Percentiles rank a stretch among this genome's conserved stretches.
Conservation (phyloP, 148 eudicot genomes). For the Talinum fruticosum region DNA sequence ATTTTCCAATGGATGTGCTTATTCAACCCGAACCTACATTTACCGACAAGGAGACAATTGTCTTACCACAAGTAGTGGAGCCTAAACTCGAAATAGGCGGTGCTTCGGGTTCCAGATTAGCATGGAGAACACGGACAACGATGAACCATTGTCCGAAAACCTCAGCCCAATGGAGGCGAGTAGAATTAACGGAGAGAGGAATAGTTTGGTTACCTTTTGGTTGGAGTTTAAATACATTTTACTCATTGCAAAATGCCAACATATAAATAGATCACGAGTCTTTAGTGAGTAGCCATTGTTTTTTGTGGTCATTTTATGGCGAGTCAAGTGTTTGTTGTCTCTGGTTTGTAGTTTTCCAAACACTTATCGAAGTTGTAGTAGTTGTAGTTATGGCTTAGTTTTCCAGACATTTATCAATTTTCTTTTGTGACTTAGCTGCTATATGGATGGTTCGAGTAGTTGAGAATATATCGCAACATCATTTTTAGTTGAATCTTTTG, state of each 20-base stretch:
- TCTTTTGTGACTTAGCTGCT: too few species aligned
- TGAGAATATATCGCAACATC: too few species aligned
- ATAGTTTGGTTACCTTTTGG: neutral
- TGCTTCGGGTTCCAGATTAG: neutral
- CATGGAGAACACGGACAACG: constrained; percentile 1
- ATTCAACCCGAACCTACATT: neutral
- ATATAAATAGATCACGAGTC: neutral
- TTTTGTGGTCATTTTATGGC: neutral
- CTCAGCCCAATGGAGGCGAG: neutral
- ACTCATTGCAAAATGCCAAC: neutral
- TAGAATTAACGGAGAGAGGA: neutral
- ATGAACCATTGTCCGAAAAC: neutral
- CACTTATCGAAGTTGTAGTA: neutral
- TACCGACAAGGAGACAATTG: neutral
- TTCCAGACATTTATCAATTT: too few species aligned
- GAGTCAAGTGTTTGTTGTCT: neutral
- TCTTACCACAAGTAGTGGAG: neutral
- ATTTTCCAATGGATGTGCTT: neutral
- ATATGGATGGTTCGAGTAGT: too few species aligned
- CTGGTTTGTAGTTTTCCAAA: neutral
- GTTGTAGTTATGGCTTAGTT: neutral
- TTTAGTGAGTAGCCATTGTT: neutral
- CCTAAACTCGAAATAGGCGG: neutral
- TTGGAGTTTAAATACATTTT: neutral
- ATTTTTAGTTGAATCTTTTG: too few species aligned